Evolutionary conservation across 768 basidiomycete genomes (phyloP), one percentile per base, ranked within the genome.

Genomic region (Sistotremastrum niveocremeum): DNA sequence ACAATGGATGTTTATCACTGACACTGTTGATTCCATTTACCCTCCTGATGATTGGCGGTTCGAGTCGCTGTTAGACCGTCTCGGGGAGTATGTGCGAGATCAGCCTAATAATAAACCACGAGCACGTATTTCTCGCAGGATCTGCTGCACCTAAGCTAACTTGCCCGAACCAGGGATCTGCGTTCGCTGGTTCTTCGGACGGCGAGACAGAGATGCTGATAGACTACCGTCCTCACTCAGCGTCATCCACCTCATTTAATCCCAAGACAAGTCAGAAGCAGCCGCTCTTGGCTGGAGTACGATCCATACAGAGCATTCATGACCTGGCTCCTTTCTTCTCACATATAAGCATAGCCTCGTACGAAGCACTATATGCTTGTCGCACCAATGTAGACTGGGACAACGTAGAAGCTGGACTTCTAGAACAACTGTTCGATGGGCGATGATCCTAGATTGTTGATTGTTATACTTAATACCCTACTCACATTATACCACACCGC

Each of bases 1-100:
- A 60, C 91, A 99, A 67, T 99, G 95, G 94, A 86, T 95, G 56
- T 99, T 98, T 61, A 79, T 97, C 38, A 95, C 91, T 3, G 94
- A 99, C 61, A 98, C 94, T 0, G 87, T 93, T 5, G 95, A 98
- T 55, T 91, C 94, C 0, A 74, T 91, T 34, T 91, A 89, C 62
- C 81, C 79, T 11, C 85, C 90, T 0, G 81, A 90, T 47, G 69
- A 79, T 39, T 89, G 83, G 75, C 68, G 69, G 47, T 86, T 93
- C 0, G 83, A 84, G 52, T 84, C 90, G 2, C 79, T 95, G 69
- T 74, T 97, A 62, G 95, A 99, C 57, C 83, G 83, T 46, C 69
- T 98, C 0, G 80, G 88, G 38, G 90, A 93, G 51, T 76, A 89
- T 36, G 72, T 84, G 9, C 74, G 74, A n/a, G 78, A 69, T 47